Evolutionary conservation across 2,329 filamentous ascomycete genomes (phyloP).

Genomic region (Chaetomium sp.): DNA sequence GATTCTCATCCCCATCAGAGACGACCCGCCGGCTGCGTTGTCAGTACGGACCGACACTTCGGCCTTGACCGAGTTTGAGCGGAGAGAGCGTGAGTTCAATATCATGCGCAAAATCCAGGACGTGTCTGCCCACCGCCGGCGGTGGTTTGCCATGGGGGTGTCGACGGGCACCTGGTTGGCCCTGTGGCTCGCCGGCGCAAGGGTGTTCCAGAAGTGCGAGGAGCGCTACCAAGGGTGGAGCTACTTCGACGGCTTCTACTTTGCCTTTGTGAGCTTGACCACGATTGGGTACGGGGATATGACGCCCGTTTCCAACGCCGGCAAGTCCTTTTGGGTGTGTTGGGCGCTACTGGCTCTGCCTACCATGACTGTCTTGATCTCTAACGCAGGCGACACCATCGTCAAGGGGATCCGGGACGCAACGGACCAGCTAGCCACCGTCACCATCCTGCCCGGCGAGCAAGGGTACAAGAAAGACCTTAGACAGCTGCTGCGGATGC

Average conservation of each 20-base stretch:
- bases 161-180: slow-evolving; percentile 69
- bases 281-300: slow-evolving; percentile 88
- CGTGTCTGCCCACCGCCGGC: slow-evolving; percentile 63
- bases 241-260: slow-evolving; percentile 84
- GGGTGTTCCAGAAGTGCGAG: slow-evolving; percentile 66
- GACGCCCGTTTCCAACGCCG: slow-evolving; percentile 74
- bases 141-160: slow-evolving; percentile 72
- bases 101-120: slow-evolving; percentile 81
- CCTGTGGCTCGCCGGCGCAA: slow-evolving; percentile 79
- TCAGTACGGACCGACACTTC: slow-evolving; percentile 27
- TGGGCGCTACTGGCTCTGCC: slow-evolving; percentile 87
- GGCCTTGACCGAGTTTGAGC: slow-evolving; percentile 53
- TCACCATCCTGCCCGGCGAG: slow-evolving; percentile 64
- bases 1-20: slow-evolving; percentile 53
- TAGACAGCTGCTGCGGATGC: slow-evolving; percentile 46
- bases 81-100: slow-evolving; percentile 70
- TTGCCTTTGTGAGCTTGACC: slow-evolving; percentile 78
- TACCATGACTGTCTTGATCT: slow-evolving; percentile 84
- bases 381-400: slow-evolving; percentile 81
- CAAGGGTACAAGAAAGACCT: slow-evolving; percentile 50
- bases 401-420: slow-evolving; percentile 62
- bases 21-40: slow-evolving; percentile 28
- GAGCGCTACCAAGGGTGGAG: slow-evolving; percentile 60
- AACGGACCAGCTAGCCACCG: slow-evolving; percentile 58
- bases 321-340: slow-evolving; percentile 87